Conservation (phyloP, 352 stramenopile species). For the Phytophthora capsici region DNA sequence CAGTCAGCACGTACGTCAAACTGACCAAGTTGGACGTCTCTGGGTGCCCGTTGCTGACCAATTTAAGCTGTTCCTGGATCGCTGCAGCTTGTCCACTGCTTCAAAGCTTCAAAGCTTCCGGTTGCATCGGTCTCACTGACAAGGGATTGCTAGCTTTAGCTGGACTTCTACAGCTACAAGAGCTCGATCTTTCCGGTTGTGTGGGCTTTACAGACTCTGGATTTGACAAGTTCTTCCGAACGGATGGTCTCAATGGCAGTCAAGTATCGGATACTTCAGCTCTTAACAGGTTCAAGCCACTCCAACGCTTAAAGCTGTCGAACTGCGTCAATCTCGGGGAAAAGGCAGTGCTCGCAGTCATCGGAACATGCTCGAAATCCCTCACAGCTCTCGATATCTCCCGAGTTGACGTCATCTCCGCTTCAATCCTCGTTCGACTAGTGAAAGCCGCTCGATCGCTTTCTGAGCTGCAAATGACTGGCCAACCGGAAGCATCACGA, state of each 20-base stretch:
- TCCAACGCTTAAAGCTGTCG: constrained; percentile 35
- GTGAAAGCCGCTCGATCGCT: constrained; percentile 42
- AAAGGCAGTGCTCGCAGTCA: constrained; percentile 39
- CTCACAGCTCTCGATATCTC: constrained; percentile 48
- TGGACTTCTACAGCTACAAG: constrained; percentile 54
- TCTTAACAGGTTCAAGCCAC: constrained; percentile 19
- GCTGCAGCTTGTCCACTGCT: constrained; percentile 68
- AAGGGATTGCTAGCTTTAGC: constrained; percentile 63
- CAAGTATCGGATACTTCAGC: not conserved
- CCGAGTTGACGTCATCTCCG: constrained; percentile 28
- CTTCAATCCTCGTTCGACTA: constrained; percentile 42
- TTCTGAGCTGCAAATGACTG: constrained; percentile 38
- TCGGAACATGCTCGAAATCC: constrained; percentile 35
- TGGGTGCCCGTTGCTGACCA: constrained; percentile 53
- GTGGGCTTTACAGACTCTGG: constrained; percentile 46
- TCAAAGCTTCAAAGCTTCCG: constrained; percentile 44
- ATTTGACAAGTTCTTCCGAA: constrained; percentile 56
- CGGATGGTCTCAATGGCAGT: constrained; percentile 32
- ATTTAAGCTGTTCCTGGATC: constrained; percentile 66
- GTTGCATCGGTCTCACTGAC: constrained; percentile 57
- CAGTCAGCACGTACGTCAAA: constrained; percentile 49
- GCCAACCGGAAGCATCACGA: constrained; percentile 51
- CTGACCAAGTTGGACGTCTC: constrained; percentile 65
- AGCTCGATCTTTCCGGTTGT: constrained; percentile 64
- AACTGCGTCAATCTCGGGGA: constrained; percentile 42